Conservation (phyloP, 164 flowering plant genomes). For the Cinnamomum chago region DNA sequence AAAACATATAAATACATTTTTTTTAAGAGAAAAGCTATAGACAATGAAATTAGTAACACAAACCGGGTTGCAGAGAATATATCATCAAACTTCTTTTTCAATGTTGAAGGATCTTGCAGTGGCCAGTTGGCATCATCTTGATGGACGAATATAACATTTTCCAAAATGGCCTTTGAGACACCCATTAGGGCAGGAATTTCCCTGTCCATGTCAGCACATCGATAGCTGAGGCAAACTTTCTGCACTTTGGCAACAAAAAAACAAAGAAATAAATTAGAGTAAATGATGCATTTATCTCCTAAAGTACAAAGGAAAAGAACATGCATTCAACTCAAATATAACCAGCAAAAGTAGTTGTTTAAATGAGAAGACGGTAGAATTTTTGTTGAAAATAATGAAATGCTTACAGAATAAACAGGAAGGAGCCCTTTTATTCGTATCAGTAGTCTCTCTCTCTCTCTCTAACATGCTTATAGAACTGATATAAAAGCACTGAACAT, state of each 20-base stretch:
- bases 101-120: conserved; percentile 88
- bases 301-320: not conserved
- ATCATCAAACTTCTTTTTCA: conserved; percentile 97
- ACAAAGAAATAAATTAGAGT: not conserved
- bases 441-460: no score
- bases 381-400: not conserved
- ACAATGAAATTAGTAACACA: conserved; percentile 1
- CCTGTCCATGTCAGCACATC: conserved; percentile 99
- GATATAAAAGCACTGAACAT: no score
- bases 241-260: conserved; percentile 34
- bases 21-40: not conserved
- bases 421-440: not conserved
- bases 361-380: not conserved
- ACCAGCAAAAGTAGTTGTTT: not conserved
- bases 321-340: not conserved
- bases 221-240: conserved; percentile 98
- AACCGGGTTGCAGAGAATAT: conserved; percentile 97
- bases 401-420: not conserved
- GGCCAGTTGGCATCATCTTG: conserved; percentile 99
- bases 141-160: conserved; percentile 95
- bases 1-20: no score
- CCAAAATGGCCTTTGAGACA: conserved; percentile 93
- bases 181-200: conserved; percentile 99
- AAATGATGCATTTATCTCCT: not conserved
- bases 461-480: no score